Evolutionary conservation across 192 early-diverging fungal species (phyloP).

Genomic region (Globomyces pollinis-pini): DNA sequence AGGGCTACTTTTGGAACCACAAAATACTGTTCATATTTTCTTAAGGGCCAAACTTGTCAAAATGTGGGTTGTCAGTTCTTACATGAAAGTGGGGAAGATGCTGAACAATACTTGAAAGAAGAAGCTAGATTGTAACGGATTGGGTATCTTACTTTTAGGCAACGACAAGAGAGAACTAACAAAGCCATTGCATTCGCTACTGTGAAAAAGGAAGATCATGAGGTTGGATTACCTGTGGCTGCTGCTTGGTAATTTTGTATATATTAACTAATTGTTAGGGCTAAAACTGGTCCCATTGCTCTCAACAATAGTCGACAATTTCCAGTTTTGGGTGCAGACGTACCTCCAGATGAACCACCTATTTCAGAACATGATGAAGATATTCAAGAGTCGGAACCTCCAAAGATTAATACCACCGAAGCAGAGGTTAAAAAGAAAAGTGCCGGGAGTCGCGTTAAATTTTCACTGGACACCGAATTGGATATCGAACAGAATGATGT

Average conservation of each 20-base stretch:
- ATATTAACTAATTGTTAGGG: slow-evolving; percentile 15
- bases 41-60: slow-evolving; percentile 84
- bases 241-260: slow-evolving; percentile 35
- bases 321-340: slow-evolving; percentile 9
- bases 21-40: slow-evolving; percentile 95
- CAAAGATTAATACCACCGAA: not conserved
- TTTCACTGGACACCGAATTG: slow-evolving; percentile 1
- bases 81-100: slow-evolving; percentile 76
- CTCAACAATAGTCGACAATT: not conserved
- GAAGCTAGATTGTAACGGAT: slow-evolving; percentile 35
- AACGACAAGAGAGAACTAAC: slow-evolving; percentile 29
- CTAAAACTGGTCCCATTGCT: slow-evolving; percentile 21
- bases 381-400: not conserved
- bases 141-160: slow-evolving; percentile 15
- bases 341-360: not conserved
- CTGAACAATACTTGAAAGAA: slow-evolving; percentile 6
- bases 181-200: slow-evolving; percentile 12
- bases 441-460: too few relatives aligned
- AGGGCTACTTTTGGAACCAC: slow-evolving; percentile 96
- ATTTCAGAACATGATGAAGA: slow-evolving; percentile 9
- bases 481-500: slow-evolving; percentile 18
- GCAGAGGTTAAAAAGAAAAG: not conserved
- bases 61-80: slow-evolving; percentile 93
- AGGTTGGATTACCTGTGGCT: slow-evolving; percentile 31
- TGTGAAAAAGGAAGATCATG: not conserved